Evolutionary conservation across 495 filamentous ascomycete genomes (phyloP).

Genomic region (Darksidea phi): DNA sequence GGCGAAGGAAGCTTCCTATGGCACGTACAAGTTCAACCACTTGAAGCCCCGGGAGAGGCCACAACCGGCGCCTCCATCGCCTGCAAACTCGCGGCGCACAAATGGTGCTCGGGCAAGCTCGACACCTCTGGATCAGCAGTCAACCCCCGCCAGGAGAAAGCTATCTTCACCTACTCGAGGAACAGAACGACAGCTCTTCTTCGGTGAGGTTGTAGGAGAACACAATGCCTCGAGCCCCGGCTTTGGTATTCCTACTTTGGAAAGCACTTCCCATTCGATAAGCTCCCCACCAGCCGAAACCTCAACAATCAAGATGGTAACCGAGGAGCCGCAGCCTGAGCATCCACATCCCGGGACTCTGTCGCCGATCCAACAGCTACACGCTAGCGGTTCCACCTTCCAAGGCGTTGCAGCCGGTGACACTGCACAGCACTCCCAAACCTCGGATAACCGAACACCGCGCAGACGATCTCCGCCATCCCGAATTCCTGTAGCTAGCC

Average conservation of each 20-base stretch:
- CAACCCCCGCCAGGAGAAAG: constrained; percentile 15
- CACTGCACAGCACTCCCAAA: background rate
- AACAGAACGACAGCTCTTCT: constrained; percentile 26
- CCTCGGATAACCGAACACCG: constrained; percentile 3
- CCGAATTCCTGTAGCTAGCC: constrained; percentile 25
- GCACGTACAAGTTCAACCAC: constrained; percentile 33
- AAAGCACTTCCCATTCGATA: background rate
- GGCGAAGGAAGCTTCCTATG: constrained; percentile 28
- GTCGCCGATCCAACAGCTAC: background rate
- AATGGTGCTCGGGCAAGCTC: constrained; percentile 2
- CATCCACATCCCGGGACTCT: background rate
- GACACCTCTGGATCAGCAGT: constrained; percentile 8
- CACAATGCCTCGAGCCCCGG: constrained; percentile 24
- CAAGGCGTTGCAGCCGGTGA: background rate
- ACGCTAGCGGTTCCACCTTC: constrained; percentile 1
- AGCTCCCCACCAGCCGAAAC: background rate
- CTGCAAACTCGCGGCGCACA: constrained; percentile 14
- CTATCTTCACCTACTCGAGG: constrained; percentile 12
- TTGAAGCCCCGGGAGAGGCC: constrained; percentile 34
- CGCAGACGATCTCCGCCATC: constrained; percentile 30
- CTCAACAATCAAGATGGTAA: background rate
- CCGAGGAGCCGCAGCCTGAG: constrained; percentile 2
- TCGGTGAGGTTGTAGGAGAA: constrained; percentile 34
- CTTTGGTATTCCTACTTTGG: constrained; percentile 27
- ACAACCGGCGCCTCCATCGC: constrained; percentile 29